A percentile compares a stretch with the other conserved stretches of the same genome.
phyloP scores from a whole-genome alignment of 2,329 filamentous ascomycete genomes.

The Chrysoporthe cubensis region DNA sequence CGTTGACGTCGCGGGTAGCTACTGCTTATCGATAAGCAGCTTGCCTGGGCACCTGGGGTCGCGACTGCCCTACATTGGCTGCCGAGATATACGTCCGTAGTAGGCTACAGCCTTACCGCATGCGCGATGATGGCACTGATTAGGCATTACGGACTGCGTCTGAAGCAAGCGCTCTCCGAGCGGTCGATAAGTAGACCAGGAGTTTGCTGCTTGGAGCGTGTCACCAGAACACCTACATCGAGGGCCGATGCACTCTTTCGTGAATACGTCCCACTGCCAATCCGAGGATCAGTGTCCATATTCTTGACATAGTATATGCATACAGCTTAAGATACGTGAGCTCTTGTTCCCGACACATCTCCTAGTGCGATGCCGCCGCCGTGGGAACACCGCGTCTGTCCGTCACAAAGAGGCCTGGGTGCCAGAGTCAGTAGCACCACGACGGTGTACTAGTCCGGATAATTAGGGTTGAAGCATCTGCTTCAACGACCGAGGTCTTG shows the following conservation, averaged over 20 bases:
- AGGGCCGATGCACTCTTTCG: background rate
- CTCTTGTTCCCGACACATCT: conserved; percentile 6
- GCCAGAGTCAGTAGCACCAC: background rate
- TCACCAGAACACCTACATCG: background rate
- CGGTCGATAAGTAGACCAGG: too few relatives aligned
- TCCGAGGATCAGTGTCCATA: conserved; percentile 23
- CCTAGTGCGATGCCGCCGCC: conserved; percentile 10
- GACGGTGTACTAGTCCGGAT: background rate
- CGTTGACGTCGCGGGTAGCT: conserved; percentile 6
- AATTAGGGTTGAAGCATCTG: background rate
- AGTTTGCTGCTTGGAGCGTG: too few relatives aligned
- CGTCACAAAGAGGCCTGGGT: background rate
- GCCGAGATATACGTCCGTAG: too few relatives aligned
- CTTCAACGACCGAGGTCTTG: background rate
- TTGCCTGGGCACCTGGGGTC: background rate
- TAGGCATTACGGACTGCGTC: background rate
- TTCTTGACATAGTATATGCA: conserved; percentile 22
- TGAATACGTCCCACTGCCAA: background rate
- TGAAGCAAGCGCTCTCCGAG: too few relatives aligned
- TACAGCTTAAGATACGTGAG: conserved; percentile 24
- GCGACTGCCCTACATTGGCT: background rate
- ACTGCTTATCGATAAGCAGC: conserved; percentile 23
- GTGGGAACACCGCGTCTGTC: background rate
- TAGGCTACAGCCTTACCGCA: background rate
- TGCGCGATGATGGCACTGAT: background rate